Evolutionary conservation across 2,329 filamentous ascomycete species (phyloP), one percentile per base, ranked within the genome.

Genomic region (Aspergillus tanneri): DNA sequence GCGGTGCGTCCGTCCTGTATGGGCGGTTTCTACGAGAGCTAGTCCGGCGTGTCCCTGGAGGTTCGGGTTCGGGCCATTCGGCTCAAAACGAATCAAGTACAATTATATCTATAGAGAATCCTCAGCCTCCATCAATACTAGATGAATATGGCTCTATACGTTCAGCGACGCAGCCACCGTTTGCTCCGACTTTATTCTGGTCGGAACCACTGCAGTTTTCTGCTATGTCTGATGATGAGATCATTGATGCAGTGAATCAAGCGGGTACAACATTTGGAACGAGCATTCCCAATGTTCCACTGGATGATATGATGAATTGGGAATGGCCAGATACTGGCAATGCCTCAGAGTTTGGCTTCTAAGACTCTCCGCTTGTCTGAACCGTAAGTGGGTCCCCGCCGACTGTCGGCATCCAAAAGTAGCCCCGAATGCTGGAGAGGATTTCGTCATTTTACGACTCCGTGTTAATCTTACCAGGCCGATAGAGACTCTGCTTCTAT

Each of bases 171-270:
- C 60, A 66, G 8, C 45, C 61, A 10, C 55, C 61, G 12, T 64
- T 66, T 27, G 47, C 64, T 22, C 58, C 65, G 4, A 49, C 64
- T 14, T 52, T 65, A 4, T 49, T 75, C 7, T 78, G 76, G 73
- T 62, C 73, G 0, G 77, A 81, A 50, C 74, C 79, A 4, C 45
- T 86, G 18, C 81, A 83, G 19, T 85, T 86, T 62, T 86, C 82
- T 2, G 74, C 82, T 24, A 87, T 87, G 84, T 86, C 84, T 1
- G 82, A 85, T 48, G 78, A 85, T 49, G 83, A 87, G 60, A 84
- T 87, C 38, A 76, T 82, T 4, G 82, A 86, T 54, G 81, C 83
- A 4, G 75, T 87, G 22, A 85, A 84, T 58, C 78, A 81, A 52
- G 80, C 82, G 0, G 82, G 79, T 3, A 78, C 82, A 21, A 77